These are phyloP conservation scores for Physcomitrium patens DNA, from an alignment of 225 moss, liverwort and hornwort species.

Conservation along the genomic window DNA sequence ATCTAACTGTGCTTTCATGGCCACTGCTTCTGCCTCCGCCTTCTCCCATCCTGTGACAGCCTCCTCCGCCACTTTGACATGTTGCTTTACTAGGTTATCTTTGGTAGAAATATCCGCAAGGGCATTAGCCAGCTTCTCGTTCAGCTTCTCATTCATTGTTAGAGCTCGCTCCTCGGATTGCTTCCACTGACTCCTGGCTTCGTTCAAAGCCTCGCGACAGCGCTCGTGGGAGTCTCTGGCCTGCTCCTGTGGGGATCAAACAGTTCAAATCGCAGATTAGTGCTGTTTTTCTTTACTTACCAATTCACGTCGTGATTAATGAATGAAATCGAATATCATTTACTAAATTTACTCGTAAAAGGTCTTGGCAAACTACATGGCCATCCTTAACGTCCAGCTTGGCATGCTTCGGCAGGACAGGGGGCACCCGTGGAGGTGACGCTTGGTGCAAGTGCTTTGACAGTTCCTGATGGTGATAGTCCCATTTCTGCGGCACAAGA, in stretches of 20 bases:
- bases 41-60: conserved; percentile 68
- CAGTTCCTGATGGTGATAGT: conserved; percentile 36
- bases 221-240: background rate
- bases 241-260: conserved; percentile 22
- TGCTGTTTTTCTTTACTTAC: too few relatives aligned
- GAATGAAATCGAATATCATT: background rate
- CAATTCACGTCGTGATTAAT: too few relatives aligned
- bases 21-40: conserved; percentile 47
- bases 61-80: conserved; percentile 84
- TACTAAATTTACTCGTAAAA: background rate
- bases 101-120: conserved; percentile 66
- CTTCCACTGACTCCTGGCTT: conserved; percentile 57
- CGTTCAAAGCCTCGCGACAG: conserved; percentile 45
- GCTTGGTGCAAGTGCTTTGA: background rate
- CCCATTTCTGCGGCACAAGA: conserved; percentile 38
- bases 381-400: conserved; percentile 26
- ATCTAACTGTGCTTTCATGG: conserved; percentile 47
- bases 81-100: conserved; percentile 78
- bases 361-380: conserved; percentile 14
- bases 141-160: conserved; percentile 38
- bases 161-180: conserved; percentile 59
- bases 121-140: conserved; percentile 42
- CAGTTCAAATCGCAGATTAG: background rate
- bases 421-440: too few relatives aligned
- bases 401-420: conserved; percentile 22